Percentiles rank a stretch among this genome's conserved stretches.
These are phyloP conservation scores for Aaosphaeria pasadenensis DNA, from an alignment of 2,329 filamentous ascomycete species.

Conservation along the genomic window DNA sequence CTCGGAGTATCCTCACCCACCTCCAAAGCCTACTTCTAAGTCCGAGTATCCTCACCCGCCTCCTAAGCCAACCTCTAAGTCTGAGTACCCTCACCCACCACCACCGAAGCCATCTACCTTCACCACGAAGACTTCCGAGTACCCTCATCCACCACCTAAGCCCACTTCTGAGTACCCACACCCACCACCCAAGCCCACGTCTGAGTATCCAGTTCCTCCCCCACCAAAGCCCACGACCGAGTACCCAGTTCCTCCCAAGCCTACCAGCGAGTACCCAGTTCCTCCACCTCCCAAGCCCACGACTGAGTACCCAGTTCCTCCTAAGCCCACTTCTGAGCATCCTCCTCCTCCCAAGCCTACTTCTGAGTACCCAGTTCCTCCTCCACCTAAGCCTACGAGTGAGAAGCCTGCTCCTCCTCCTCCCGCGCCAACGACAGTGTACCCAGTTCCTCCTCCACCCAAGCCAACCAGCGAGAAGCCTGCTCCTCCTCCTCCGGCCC, in stretches of 20 bases:
- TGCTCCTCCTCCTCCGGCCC: neutral
- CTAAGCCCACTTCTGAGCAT: neutral
- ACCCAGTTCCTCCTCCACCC: neutral
- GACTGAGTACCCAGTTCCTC: neutral
- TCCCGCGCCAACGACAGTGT: neutral
- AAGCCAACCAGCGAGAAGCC: neutral
- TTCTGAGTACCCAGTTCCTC: neutral
- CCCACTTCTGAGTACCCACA: neutral
- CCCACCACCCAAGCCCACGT: neutral
- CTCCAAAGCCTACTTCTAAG: neutral
- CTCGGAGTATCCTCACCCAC: neutral
- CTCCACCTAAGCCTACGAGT: neutral
- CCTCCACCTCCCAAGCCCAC: neutral
- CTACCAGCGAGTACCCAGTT: neutral
- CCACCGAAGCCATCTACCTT: neutral
- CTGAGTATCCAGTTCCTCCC: neutral
- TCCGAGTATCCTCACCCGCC: neutral
- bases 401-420: conserved; percentile 1
- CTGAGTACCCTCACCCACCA: neutral
- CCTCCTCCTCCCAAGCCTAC: neutral
- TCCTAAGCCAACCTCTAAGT: neutral
- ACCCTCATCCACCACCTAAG: neutral
- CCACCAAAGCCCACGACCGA: neutral
- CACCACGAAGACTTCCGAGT: neutral
- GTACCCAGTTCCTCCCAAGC: neutral